Evolutionary conservation across 2,329 filamentous ascomycete species (phyloP).

Genomic region (Cytospora mali): DNA sequence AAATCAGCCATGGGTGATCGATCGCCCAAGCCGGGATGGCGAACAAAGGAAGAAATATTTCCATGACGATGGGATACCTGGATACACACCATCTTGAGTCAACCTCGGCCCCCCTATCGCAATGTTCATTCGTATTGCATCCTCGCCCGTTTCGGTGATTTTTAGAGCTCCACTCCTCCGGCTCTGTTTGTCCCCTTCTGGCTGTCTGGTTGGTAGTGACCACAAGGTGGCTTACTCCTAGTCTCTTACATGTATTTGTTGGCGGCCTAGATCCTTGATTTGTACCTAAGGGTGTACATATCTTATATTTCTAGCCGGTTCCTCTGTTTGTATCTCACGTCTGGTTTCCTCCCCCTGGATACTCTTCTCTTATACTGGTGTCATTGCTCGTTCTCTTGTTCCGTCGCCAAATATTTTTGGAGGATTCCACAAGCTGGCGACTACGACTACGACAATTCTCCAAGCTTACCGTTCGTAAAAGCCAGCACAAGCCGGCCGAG

Average conservation of each 20-base stretch:
- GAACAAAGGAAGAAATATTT: not conserved
- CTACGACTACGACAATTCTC: not conserved
- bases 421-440: not conserved
- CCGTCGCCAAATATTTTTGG: not conserved
- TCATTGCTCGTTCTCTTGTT: not conserved
- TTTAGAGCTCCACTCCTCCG: not conserved
- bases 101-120: not conserved
- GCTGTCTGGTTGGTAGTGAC: slow-evolving; percentile 3
- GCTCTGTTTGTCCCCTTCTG: slow-evolving; percentile 2
- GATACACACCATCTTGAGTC: not conserved
- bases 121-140: not conserved
- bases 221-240: not conserved
- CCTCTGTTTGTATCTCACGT: not conserved
- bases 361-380: not conserved
- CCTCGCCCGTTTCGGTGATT: not conserved
- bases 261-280: not conserved
- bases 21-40: not conserved
- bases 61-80: not conserved
- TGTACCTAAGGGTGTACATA: slow-evolving; percentile 3
- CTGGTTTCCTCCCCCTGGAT: slow-evolving; percentile 1
- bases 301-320: not conserved
- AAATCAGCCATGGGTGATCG: not conserved
- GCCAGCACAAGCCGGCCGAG: not conserved
- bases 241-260: slow-evolving; percentile 1
- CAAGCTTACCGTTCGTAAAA: not conserved